Base-by-base conservation (phyloP, 208 protist genomes). In the Angomonas desouzai region DNA sequence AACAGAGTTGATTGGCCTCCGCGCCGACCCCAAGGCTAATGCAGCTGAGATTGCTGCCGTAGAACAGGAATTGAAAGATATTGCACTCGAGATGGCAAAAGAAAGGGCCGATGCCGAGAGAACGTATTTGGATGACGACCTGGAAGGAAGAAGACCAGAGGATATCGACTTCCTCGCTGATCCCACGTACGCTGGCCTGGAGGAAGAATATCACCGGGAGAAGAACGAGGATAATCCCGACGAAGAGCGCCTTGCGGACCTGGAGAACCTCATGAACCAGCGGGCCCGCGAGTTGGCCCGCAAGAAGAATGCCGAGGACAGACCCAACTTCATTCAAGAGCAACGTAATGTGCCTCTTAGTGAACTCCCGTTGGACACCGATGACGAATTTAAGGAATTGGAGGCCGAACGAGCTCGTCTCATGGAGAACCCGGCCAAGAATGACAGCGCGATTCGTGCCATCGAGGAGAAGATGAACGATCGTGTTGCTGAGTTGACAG, bases 181-280 rank as follows among this genome's bases (percentile, higher is more conserved):
- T 63, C 57, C 75, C 33, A 80, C 80, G 36, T 90, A 85, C 33
- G 66, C 73, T 33, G 76, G 73, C 18, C 70, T 92, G 27, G 86
- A 90, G 72, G 76, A 85, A 45, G 80, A 92, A 68, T 77, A 83
- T 67, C 82, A 74, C 61, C 62, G 65, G 57, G 55, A 73, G 0
- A 79, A 78, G 64, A 81, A 70, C 58, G 75, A 90, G 60, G 82
- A 77, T 9, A 83, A 85, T 66, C 62, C 69, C 11, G 82, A 89
- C 48, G 62, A 79, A 53, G 77, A 86, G 49, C 62, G 67, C 18
- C 66, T 89, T 47, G 72, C 59, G 1, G 74, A 83, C 49, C 55
- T 89, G 45, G 81, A 92, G 68, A 72, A 89, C 55, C 73, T 83
- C 66, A 87, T 92, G 79, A 80, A 84, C 63, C 79, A 83, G 48